Conservation (phyloP, 331 rosid species). For the Pyrus hybrid region DNA sequence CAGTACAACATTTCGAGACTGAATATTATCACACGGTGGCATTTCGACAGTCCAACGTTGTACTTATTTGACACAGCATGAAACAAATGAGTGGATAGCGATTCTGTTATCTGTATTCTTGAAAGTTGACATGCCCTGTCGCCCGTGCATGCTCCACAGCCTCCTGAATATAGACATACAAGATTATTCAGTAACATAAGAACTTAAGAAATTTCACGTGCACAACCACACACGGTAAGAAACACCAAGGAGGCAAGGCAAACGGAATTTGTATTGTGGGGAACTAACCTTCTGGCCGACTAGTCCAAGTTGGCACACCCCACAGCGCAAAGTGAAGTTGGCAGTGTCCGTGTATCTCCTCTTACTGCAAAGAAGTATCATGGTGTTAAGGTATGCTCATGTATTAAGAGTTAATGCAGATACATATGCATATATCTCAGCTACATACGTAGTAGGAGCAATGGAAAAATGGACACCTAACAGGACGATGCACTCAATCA, state of each 20-base stretch:
- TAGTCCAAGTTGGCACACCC: slow-evolving; percentile 91
- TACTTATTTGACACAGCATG: neutral
- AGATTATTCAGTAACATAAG: neutral
- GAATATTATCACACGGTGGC: neutral
- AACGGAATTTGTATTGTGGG: neutral
- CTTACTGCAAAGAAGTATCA: slow-evolving; percentile 44
- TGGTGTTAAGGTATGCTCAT: neutral
- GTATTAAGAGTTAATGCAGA: neutral
- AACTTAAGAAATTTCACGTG: neutral
- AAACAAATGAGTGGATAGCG: neutral
- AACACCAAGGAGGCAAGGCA: neutral
- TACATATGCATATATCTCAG: neutral
- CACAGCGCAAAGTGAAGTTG: slow-evolving; percentile 88
- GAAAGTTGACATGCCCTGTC: slow-evolving; percentile 92
- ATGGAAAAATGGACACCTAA: neutral
- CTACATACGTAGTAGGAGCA: neutral
- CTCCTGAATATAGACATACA: slow-evolving; percentile 45
- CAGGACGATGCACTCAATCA: neutral
- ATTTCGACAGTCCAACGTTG: neutral
- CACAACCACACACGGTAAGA: neutral
- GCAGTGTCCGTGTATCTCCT: slow-evolving; percentile 81
- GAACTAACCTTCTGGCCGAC: slow-evolving; percentile 71
- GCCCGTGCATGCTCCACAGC: slow-evolving; percentile 84
- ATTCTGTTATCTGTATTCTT: slow-evolving; percentile 63
- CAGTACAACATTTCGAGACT: neutral